These are phyloP conservation scores for Ceratobasidium sp. DNA, from an alignment of 1,284 basidiomycete genomes.

Conservation along the genomic window DNA sequence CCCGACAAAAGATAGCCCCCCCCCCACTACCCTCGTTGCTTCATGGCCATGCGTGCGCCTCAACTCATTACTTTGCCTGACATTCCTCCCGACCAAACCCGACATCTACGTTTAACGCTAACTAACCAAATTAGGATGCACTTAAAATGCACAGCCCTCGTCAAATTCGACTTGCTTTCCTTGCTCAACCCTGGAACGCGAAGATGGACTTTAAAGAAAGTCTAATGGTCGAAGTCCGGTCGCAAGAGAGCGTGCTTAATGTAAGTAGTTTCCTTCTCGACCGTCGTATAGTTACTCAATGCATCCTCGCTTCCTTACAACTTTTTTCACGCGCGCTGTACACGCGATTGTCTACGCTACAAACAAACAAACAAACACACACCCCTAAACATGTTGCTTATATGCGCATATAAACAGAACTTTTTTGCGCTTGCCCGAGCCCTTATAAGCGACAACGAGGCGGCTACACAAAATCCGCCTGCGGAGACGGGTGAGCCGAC, in stretches of 20 bases:
- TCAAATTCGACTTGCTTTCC: conserved; percentile 94
- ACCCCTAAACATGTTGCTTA: not conserved
- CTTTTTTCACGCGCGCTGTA: no score
- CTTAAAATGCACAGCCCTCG: conserved; percentile 86
- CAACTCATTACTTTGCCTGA: conserved; percentile 28
- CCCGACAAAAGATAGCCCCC: no score
- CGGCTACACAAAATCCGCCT: conserved; percentile 56
- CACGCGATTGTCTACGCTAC: no score
- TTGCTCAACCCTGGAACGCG: conserved; percentile 92
- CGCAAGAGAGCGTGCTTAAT: conserved; percentile 88
- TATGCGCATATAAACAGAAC: conserved; percentile 13
- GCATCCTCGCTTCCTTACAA: not conserved
- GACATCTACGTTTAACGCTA: conserved; percentile 43
- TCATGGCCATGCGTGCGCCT: not conserved
- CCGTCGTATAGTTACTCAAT: conserved; percentile 12
- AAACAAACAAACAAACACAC: conserved; percentile 55
- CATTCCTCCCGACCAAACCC: conserved; percentile 30
- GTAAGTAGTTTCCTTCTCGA: conserved; percentile 64
- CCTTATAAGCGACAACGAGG: conserved; percentile 35
- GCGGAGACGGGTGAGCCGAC: conserved; percentile 60
- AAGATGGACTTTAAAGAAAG: conserved; percentile 96
- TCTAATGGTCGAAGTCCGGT: conserved; percentile 86
- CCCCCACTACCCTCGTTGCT: not conserved
- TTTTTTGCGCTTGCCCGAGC: conserved; percentile 40
- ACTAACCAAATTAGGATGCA: conserved; percentile 76